phyloP scores from a whole-genome alignment of 306 rosid species.

The Corylus avellana region DNA sequence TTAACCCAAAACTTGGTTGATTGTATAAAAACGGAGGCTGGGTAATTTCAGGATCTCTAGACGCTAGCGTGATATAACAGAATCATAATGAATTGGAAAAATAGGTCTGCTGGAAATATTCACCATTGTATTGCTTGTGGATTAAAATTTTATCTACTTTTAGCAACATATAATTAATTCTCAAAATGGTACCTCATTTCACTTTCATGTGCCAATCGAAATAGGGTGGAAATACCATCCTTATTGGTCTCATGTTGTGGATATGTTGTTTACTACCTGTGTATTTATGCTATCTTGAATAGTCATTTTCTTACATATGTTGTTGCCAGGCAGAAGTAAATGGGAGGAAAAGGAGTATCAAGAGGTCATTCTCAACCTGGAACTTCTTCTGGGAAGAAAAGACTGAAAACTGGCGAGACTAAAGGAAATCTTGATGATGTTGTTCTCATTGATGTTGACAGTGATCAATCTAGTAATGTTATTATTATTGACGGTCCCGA shows the following conservation, averaged over 20 bases:
- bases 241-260: not conserved
- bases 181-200: not conserved
- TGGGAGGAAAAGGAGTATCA: slow-evolving; percentile 51
- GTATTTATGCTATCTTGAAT: not conserved
- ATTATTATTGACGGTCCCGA: slow-evolving; percentile 51
- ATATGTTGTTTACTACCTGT: not conserved
- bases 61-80: not conserved
- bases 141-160: not conserved
- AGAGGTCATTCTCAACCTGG: slow-evolving; percentile 46
- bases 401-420: slow-evolving; percentile 29
- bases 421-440: slow-evolving; percentile 41
- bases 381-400: slow-evolving; percentile 51
- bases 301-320: not conserved
- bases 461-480: slow-evolving; percentile 57
- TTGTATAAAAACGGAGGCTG: not conserved
- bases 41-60: not conserved
- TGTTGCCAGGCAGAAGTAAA: slow-evolving; percentile 39
- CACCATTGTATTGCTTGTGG: not conserved
- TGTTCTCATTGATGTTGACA: slow-evolving; percentile 66
- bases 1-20: not conserved
- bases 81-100: not conserved
- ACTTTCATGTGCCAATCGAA: not conserved
- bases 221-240: not conserved
- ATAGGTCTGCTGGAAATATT: not conserved
- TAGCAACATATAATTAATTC: not conserved